These are phyloP conservation scores for Blastobotrys serpentis DNA, from an alignment of 1,139 yeast genomes.

Conservation along the genomic window DNA sequence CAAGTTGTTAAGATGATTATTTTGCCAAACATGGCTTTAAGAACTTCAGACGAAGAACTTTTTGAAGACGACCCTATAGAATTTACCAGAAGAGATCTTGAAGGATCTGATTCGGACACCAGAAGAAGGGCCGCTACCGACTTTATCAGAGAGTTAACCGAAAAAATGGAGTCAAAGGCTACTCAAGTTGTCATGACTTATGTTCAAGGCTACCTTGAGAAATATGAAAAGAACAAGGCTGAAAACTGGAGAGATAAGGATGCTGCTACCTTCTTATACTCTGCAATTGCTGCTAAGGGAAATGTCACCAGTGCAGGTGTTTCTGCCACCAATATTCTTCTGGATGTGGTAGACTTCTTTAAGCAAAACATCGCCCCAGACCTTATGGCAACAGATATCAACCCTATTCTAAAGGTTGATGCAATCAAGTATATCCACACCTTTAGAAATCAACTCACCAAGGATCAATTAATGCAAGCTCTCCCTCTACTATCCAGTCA, in stretches of 20 bases:
- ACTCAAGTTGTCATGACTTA: conserved; percentile 78
- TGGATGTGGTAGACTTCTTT: conserved; percentile 87
- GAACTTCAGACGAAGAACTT: conserved; percentile 82
- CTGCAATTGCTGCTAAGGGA: conserved; percentile 90
- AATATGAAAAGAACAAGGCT: conserved; percentile 44
- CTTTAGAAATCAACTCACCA: conserved; percentile 89
- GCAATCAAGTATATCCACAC: conserved; percentile 88
- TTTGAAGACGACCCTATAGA: conserved; percentile 98
- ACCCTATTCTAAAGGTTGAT: conserved; percentile 72
- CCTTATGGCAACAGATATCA: conserved; percentile 49
- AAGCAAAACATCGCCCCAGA: conserved; percentile 78
- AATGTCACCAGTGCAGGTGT: conserved; percentile 82
- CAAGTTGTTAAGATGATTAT: conserved; percentile 81
- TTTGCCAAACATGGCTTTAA: conserved; percentile 77
- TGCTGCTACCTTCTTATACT: conserved; percentile 79
- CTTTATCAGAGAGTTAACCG: conserved; percentile 82
- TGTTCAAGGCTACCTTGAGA: conserved; percentile 62
- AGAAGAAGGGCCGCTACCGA: conserved; percentile 91
- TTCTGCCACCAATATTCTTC: conserved; percentile 76
- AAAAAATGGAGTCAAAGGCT: conserved; percentile 68
- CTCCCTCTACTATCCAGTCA: conserved; percentile 79
- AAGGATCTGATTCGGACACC: conserved; percentile 92
- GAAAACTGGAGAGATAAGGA: conserved; percentile 82
- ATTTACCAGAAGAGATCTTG: conserved; percentile 86
- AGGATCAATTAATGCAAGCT: conserved; percentile 74